Base-by-base conservation (phyloP, 2,329 filamentous ascomycete species). In the Phaeoacremonium minimum region DNA sequence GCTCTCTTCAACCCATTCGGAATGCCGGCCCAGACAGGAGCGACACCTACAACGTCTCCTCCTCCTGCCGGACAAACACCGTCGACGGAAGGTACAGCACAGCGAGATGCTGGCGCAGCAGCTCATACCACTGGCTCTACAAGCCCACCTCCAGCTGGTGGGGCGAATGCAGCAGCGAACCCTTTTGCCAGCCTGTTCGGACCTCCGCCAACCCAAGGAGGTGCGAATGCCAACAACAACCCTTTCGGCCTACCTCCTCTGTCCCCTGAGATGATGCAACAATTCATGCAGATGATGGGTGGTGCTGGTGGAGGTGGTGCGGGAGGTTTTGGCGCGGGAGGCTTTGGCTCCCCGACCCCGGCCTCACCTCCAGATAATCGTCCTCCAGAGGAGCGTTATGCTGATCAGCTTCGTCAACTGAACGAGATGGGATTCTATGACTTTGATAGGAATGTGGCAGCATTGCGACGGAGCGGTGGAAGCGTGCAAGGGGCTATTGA, bases 351-450 rank as follows among this genome's bases (percentile, higher is more conserved):
- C 20, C 16, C 28, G 19, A 18, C 55, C 4, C 57, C 74, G 3
- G 60, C 75, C 11, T 64, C 76, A 14, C 85, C 88, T 5, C 63
- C 75, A 4, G 93, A 98, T 63, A 95, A 75, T 53, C 77, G 91
- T 44, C 90, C 93, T 5, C 91, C 93, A 0, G 93, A 98, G 69
- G 93, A 97, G 63, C 73, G 87, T 41, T 98, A 95, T 51, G 89
- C 86, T 4, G 82, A 87, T 19, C 91, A 98, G 63, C 70, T 98
- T 33, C 75, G 88, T 42, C 89, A 97, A 64, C 67, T 98, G 44
- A 98, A 98, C 59, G 93, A 97, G 47, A 98, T 98, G 93, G 93
- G 93, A 4, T 98, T 98, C 65, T 95, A 81, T 57, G 90, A 98
- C 56, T 98, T 97, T 55, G 91, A 98, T 35, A 71, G 86, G 49